Conservation (phyloP, 352 stramenopile genomes). For the Globisporangium barbulae region DNA sequence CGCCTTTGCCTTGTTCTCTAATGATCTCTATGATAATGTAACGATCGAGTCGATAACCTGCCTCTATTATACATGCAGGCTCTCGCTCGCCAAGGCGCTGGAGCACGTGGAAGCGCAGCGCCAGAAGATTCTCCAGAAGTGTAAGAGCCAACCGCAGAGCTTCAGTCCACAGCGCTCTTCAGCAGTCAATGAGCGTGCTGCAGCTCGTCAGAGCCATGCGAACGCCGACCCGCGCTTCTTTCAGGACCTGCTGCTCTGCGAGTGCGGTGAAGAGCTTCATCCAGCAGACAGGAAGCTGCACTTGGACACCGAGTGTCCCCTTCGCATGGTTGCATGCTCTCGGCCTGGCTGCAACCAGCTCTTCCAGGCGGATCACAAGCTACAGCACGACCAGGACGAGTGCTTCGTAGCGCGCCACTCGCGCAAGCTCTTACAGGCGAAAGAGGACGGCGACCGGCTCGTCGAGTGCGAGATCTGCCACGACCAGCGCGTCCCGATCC, state of each 20-base stretch:
- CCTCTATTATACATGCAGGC: constrained; percentile 12
- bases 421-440: constrained; percentile 36
- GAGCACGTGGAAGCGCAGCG: constrained; percentile 36
- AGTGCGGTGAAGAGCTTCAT: constrained; percentile 54
- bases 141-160: constrained; percentile 20
- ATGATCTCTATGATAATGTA: background rate
- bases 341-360: constrained; percentile 36
- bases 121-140: constrained; percentile 29
- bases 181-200: background rate
- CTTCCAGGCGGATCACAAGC: constrained; percentile 29
- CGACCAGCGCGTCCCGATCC: constrained; percentile 26
- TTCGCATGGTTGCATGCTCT: constrained; percentile 38
- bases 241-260: constrained; percentile 37
- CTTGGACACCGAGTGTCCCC: constrained; percentile 32
- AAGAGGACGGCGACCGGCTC: constrained; percentile 34
- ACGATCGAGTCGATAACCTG: background rate
- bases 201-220: constrained; percentile 10
- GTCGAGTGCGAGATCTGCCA: constrained; percentile 40
- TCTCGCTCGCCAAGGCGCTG: constrained; percentile 33
- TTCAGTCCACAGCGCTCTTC: constrained; percentile 8
- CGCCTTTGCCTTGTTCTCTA: constrained; percentile 21
- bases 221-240: constrained; percentile 5
- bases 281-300: constrained; percentile 31
- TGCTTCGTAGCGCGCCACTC: constrained; percentile 34
- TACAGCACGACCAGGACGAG: constrained; percentile 36